Percentiles rank a stretch among this genome's conserved stretches.
Conservation (phyloP, 305 asterid genomes). For the Solanum hybrid region DNA sequence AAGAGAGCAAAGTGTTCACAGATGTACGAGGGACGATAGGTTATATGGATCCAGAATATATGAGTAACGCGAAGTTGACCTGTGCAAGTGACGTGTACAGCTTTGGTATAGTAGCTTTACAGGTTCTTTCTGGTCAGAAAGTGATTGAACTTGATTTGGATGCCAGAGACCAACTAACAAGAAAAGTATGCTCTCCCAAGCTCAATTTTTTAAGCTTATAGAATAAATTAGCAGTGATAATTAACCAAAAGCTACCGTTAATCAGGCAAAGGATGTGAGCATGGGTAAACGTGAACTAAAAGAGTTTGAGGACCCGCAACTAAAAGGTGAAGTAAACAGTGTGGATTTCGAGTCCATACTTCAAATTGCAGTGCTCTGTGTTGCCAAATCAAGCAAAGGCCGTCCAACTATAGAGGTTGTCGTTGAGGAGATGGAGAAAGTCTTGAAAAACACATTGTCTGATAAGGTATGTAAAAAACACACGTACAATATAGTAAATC, state of each 20-base stretch:
- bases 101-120: slow-evolving; percentile 70
- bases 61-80: slow-evolving; percentile 78
- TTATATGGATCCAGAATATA: slow-evolving; percentile 83
- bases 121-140: slow-evolving; percentile 66
- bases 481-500: neutral
- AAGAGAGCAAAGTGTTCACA: slow-evolving; percentile 69
- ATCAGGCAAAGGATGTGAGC: slow-evolving; percentile 75
- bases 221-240: neutral
- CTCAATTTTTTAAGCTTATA: neutral
- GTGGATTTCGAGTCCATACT: slow-evolving; percentile 63
- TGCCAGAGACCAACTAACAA: slow-evolving; percentile 71
- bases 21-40: slow-evolving; percentile 79
- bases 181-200: slow-evolving; percentile 36
- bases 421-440: slow-evolving; percentile 61
- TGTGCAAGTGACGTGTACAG: slow-evolving; percentile 80
- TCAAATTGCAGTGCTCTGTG: slow-evolving; percentile 71
- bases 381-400: slow-evolving; percentile 61
- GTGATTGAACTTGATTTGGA: slow-evolving; percentile 65
- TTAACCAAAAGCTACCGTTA: neutral
- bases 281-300: slow-evolving; percentile 46
- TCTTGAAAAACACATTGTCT: slow-evolving; percentile 40
- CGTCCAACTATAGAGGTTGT: slow-evolving; percentile 65
- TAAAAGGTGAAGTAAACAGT: slow-evolving; percentile 36
- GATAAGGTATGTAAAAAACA: slow-evolving; percentile 25
- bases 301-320: slow-evolving; percentile 53